Base-by-base conservation (phyloP, 2,329 filamentous ascomycete species). In the Pseudocercospora pini-densiflorae region DNA sequence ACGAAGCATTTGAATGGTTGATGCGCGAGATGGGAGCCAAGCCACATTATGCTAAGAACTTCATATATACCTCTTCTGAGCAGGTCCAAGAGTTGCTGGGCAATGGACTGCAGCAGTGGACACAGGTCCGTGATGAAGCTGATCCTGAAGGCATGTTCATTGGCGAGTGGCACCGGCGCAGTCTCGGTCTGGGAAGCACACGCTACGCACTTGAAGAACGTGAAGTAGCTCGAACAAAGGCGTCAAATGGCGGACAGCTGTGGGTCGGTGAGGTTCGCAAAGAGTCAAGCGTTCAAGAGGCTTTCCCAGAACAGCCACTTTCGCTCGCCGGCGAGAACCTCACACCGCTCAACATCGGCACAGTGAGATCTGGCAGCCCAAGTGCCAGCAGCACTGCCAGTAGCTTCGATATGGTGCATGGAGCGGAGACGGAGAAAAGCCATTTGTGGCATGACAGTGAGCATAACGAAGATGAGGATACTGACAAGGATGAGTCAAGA, bases 1-100 rank as follows among this genome's bases (percentile, higher is more conserved):
- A 97, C 78, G 86, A 94, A 79, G 93, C 90, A 0, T 97, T 97
- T 71, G 93, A 97, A 79, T 94, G 90, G 84, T 83, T 97, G 54
- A 97, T 97, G 93, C 89, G 88, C 66, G 91, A 96, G 53, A 83
- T 96, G 72, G 92, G 90, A 61, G 93, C 90, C 8, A 87, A 87
- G 54, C 93, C 93, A 19, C 93, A 97, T 79, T 97, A 93, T 92
- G 93, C 93, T 7, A 97, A 97, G 85, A 97, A 97, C 78, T 97
- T 96, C 78, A 82, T 84, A 55, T 84, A 85, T 8, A 84, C 86
- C 3, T 80, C 83, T 5, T 84, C 86, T 10, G 74, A 81, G 0
- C 88, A 92, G 31, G 84, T 97, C 51, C 85, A 87, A 65, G 77
- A 79, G 1, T 88, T 92, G 78, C 96, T 95, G 76, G 90, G 90